A percentile compares a stretch with the other conserved stretches of the same genome.
Conservation (phyloP, 176 grass and related monocot species). For the Lolium perenne region DNA sequence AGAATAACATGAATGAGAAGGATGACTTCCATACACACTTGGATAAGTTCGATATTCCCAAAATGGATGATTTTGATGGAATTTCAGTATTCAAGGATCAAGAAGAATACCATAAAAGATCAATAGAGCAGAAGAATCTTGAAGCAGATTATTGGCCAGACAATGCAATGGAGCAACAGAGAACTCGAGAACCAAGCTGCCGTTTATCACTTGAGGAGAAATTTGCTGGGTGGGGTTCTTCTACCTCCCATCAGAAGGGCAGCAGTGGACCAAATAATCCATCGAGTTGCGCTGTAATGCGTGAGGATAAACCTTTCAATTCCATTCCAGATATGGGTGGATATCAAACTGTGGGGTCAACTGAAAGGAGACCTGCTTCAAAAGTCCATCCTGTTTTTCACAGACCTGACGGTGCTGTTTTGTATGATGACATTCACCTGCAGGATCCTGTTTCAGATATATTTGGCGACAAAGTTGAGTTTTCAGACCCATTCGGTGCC, state of each 20-base stretch:
- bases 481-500: conserved; percentile 23
- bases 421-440: conserved; percentile 44
- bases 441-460: conserved; percentile 43
- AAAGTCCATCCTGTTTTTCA: conserved; percentile 47
- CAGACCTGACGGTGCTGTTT: conserved; percentile 31
- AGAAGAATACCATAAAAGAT: conserved; percentile 43
- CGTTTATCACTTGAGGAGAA: conserved; percentile 56
- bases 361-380: conserved; percentile 41
- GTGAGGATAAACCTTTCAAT: conserved; percentile 39
- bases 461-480: conserved; percentile 43
- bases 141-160: conserved; percentile 47
- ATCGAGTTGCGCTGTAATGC: conserved; percentile 31
- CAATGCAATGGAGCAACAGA: conserved; percentile 30
- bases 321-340: conserved; percentile 30
- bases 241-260: conserved; percentile 38
- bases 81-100: conserved; percentile 34
- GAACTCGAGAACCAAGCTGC: conserved; percentile 49
- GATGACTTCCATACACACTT: conserved; percentile 46
- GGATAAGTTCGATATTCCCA: conserved; percentile 50
- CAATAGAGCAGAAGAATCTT: conserved; percentile 38
- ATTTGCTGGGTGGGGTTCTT: conserved; percentile 49
- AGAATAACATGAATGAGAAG: conserved; percentile 44
- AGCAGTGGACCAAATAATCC: conserved; percentile 26
- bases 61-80: conserved; percentile 46
- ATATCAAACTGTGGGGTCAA: conserved; percentile 45